Conservation (phyloP, 2,329 filamentous ascomycete genomes). For the Monosporascus sp. region DNA sequence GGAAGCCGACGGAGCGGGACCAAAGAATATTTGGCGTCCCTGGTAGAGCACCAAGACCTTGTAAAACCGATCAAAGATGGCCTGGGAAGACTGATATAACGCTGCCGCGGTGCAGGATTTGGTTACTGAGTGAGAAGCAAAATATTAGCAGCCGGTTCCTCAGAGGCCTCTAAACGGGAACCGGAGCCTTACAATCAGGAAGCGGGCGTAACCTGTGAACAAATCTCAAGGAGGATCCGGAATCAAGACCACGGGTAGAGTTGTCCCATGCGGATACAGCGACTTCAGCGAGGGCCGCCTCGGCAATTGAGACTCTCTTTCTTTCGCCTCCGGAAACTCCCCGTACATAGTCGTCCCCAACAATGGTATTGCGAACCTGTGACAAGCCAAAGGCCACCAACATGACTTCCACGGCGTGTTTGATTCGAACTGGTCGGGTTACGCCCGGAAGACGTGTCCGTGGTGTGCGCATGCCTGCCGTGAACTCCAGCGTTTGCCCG, state of each 20-base stretch:
- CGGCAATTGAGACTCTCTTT: slow-evolving; percentile 65
- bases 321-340: slow-evolving; percentile 65
- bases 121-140: too few species aligned
- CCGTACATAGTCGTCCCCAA: slow-evolving; percentile 61
- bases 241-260: slow-evolving; percentile 60
- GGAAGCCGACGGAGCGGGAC: slow-evolving; percentile 50
- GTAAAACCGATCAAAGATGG: slow-evolving; percentile 3
- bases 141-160: too few species aligned
- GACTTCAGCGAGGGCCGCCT: slow-evolving; percentile 53
- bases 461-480: slow-evolving; percentile 55
- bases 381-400: slow-evolving; percentile 58
- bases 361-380: slow-evolving; percentile 59
- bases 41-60: slow-evolving; percentile 56
- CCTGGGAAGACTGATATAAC: slow-evolving; percentile 1
- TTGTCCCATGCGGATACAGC: slow-evolving; percentile 65
- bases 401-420: slow-evolving; percentile 39
- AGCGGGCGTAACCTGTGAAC: too few species aligned
- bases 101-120: too few species aligned
- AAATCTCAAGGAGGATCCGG: too few species aligned
- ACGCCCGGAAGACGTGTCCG: slow-evolving; percentile 56
- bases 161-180: too few species aligned
- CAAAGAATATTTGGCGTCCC: slow-evolving; percentile 63
- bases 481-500: slow-evolving; percentile 58
- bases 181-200: too few species aligned
- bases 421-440: slow-evolving; percentile 41